Base-by-base conservation (phyloP, 1,139 yeast species). In the Starmera stellimalicola region DNA sequence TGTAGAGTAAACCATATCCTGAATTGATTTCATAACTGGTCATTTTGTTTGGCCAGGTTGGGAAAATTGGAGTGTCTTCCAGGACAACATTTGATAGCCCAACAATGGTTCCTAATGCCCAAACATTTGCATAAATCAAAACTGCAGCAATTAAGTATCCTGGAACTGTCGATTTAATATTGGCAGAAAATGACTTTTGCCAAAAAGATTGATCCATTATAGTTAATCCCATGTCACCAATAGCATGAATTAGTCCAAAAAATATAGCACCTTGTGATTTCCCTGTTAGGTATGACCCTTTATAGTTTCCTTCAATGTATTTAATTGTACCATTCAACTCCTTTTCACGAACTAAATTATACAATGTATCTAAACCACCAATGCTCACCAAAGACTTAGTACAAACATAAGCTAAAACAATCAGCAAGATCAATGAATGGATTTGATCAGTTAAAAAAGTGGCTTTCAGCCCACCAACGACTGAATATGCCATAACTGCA, bases 151-250 rank as follows among this genome's bases (percentile, higher is more conserved):
- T 47, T 22, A 62, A 42, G 37, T 63, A 63, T 10, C 65, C 68
- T 4, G 65, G 65, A 28, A 61, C 57, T 8, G 60, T 52, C 16
- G 65, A 59, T 31, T 47, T 53, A 10, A 58, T 48, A 40, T 54
- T 50, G 10, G 65, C 60, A 37, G 60, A 52, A 33, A 59, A 60
- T 18, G 60, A 49, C 38, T 61, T 60, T 52, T 67, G 67, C 54
- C 68, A 68, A 47, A 68, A 69, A 11, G 70, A 70, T 40, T 65
- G 66, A 44, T 69, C 75, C 51, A 69, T 60, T 45, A 68, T 67
- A 5, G 67, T 70, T 22, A 70, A 63, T 30, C 73, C 73, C 37
- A 65, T 62, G 47, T 68, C 69, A 40, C 73, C 73, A 27, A 68
- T 66, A 32, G 64, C 58, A 44, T 68, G 68, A 39, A 68, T 64